Percentiles rank a stretch among this genome's conserved stretches.
phyloP scores from a whole-genome alignment of 1,284 basidiomycete genomes.

The Rhodotorula sp. region DNA sequence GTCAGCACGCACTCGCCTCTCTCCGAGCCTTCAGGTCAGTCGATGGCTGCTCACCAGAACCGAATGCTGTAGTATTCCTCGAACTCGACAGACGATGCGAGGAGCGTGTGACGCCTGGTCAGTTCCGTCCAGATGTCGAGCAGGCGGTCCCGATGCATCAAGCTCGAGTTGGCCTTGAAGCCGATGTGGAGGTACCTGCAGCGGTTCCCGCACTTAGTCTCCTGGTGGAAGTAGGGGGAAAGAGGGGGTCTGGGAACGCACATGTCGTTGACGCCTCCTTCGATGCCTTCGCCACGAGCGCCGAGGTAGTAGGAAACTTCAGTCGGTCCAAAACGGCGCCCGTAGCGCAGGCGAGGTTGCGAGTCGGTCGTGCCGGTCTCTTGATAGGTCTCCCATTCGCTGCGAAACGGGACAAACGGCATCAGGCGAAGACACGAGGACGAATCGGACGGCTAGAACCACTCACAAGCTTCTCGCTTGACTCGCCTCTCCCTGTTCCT shows the following conservation, averaged over 20 bases:
- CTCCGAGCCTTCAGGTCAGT: too few relatives aligned
- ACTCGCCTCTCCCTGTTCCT: not conserved
- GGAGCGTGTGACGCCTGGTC: constrained; percentile 63
- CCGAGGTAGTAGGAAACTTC: constrained; percentile 40
- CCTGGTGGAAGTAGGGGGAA: not conserved
- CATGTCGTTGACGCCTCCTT: constrained; percentile 77
- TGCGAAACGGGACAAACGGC: not conserved
- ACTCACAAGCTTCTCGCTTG: constrained; percentile 9
- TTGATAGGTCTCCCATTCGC: constrained; percentile 16
- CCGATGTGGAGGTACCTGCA: constrained; percentile 57
- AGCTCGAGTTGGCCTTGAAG: constrained; percentile 55
- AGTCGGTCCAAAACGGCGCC: constrained; percentile 37
- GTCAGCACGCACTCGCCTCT: too few relatives aligned
- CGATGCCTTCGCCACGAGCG: constrained; percentile 26
- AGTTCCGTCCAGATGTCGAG: constrained; percentile 66
- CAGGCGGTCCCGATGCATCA: constrained; percentile 56
- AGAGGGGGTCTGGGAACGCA: too few relatives aligned
- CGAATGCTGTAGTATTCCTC: constrained; percentile 59
- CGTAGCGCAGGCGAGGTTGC: not conserved
- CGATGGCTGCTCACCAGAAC: constrained; percentile 58
- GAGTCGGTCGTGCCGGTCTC: not conserved
- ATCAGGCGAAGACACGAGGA: not conserved
- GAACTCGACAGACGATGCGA: constrained; percentile 59
- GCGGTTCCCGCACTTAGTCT: constrained; percentile 47
- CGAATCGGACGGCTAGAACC: too few relatives aligned